Evolutionary conservation across 306 rosid species (phyloP).

Genomic region (Calophaca sinica): DNA sequence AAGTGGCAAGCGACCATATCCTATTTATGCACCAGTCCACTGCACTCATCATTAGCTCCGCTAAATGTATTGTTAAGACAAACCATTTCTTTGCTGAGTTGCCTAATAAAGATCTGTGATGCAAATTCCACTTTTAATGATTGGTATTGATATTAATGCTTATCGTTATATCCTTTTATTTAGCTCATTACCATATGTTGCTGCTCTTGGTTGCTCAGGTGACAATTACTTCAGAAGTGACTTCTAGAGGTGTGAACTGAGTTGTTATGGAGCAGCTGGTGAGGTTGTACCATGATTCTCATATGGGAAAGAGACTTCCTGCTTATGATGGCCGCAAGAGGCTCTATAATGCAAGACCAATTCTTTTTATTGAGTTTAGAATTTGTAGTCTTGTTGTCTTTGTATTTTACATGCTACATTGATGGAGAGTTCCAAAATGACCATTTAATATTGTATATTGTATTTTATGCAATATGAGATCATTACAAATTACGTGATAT

Average conservation of each 20-base stretch:
- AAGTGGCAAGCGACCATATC: no score
- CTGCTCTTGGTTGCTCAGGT: slow-evolving; percentile 57
- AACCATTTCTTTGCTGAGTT: slow-evolving; percentile 91
- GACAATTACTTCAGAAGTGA: slow-evolving; percentile 82
- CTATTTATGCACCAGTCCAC: no score
- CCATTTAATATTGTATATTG: no score
- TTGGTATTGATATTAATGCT: not conserved
- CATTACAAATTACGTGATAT: no score
- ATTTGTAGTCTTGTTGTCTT: no score
- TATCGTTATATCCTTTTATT: not conserved
- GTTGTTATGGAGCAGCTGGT: slow-evolving; percentile 86
- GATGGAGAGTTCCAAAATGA: no score
- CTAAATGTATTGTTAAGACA: slow-evolving; percentile 73
- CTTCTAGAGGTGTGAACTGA: slow-evolving; percentile 82
- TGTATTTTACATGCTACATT: no score
- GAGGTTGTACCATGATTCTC: slow-evolving; percentile 65
- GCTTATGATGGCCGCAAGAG: slow-evolving; percentile 97
- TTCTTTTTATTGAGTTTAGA: slow-evolving; percentile 79
- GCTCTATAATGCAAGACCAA: slow-evolving; percentile 86
- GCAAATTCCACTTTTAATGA: slow-evolving; percentile 53
- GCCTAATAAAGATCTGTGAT: slow-evolving; percentile 83
- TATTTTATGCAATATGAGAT: no score
- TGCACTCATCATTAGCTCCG: no score
- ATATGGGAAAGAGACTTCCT: slow-evolving; percentile 80
- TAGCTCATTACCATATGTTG: not conserved